Percentiles rank a stretch among this genome's conserved stretches.
phyloP scores from a whole-genome alignment of 208 protist species.

The Trypanosoma rangeli region DNA sequence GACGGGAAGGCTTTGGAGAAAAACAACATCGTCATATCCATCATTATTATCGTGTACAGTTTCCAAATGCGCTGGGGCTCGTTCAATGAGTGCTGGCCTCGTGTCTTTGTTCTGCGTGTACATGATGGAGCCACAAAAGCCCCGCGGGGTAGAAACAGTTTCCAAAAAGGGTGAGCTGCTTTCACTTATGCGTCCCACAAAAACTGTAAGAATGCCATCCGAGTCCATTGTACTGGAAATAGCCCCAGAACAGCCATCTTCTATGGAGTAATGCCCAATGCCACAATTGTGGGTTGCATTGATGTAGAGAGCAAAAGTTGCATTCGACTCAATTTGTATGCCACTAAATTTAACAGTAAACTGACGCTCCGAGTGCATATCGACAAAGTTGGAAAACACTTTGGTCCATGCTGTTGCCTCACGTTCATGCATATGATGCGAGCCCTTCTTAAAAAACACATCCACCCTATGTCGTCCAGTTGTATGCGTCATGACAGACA shows the following conservation, averaged over 20 bases:
- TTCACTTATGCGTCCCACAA: conserved; percentile 74
- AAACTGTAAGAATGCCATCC: conserved; percentile 77
- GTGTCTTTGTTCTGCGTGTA: conserved; percentile 76
- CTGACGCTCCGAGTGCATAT: conserved; percentile 60
- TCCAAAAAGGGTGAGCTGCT: conserved; percentile 75
- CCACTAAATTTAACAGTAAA: conserved; percentile 64
- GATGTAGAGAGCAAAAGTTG: conserved; percentile 86
- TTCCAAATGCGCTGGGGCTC: conserved; percentile 14
- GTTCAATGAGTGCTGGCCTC: conserved; percentile 55
- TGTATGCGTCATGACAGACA: conserved; percentile 71
- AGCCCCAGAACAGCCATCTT: conserved; percentile 74
- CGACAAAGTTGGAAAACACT: conserved; percentile 74
- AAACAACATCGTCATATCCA: conserved; percentile 4
- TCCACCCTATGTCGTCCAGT: conserved; percentile 77
- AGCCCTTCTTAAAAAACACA: conserved; percentile 84
- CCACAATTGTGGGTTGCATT: conserved; percentile 90
- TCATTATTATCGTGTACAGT: conserved; percentile 2
- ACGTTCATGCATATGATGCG: conserved; percentile 60
- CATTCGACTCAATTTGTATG: conserved; percentile 56
- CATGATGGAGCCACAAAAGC: conserved; percentile 87
- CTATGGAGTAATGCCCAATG: conserved; percentile 82
- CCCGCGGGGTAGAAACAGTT: conserved; percentile 53
- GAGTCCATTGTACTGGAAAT: conserved; percentile 76
- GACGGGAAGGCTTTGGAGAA: conserved; percentile 16
- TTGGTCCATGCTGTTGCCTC: conserved; percentile 63